Base-by-base conservation (phyloP, 2,329 filamentous ascomycete genomes). In the Epichloe glyceriae region DNA sequence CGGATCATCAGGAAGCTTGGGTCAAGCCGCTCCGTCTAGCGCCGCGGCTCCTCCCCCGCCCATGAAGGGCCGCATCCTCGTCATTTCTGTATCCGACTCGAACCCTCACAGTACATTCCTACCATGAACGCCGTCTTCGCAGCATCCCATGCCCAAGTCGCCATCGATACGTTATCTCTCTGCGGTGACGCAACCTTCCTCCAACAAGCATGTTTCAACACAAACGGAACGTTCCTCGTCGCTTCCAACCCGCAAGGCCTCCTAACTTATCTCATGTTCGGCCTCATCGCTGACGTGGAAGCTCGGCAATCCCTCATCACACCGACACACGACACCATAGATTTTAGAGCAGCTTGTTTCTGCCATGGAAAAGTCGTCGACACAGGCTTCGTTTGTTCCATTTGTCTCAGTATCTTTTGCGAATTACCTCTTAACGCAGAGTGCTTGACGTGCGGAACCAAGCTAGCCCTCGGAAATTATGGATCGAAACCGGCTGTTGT, bases 111-210 rank as follows among this genome's bases (percentile, higher is more conserved):
- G 67, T 98, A 98, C 71, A 98, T 98, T 51, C 86, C 91, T 0
- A 93, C 95, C 58, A 98, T 98, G 93, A 98, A 98, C 70, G 81
- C 85, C 60, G 95, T 97, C 54, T 98, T 98, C 68, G 93, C 93
- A 2, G 93, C 91, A 53, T 87, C 95, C 61, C 83, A 91, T 56
- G 78, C 89, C 50, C 80, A 81, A 59, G 88, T 98, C 56, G 87
- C 90, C 22, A 89, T 98, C 60, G 93, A 98, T 66, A 91, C 95
- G 35, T 78, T 95, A 54, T 86, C 94, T 57, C 75, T 98, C 12
- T 82, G 85, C 41, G 88, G 88, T 20, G 81, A 88, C 58, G 88
- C 91, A 0, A 90, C 95, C 11, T 94, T 98, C 66, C 74, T 98
- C 46, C 91, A 98, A 64, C 93, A 98, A 69, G 93, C 93, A 14